Conservation (phyloP, 2,329 filamentous ascomycete genomes). For the Epicoccum sorghinum region DNA sequence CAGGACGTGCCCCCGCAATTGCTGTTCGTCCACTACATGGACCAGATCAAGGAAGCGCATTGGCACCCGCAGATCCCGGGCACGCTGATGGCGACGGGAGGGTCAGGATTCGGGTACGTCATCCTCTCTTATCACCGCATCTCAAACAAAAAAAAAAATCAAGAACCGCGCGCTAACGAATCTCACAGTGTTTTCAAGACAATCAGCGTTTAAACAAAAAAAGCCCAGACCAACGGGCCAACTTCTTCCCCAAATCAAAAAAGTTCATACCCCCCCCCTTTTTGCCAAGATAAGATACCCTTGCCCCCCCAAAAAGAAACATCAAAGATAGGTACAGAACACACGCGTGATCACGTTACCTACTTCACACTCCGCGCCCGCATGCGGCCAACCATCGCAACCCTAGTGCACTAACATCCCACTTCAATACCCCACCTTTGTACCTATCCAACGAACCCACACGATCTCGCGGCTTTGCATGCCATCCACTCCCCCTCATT, state of each 20-base stretch:
- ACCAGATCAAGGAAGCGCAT: constrained; percentile 92
- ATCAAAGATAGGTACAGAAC: background rate
- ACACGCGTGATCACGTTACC: constrained; percentile 29
- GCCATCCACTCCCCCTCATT: background rate
- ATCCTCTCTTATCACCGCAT: no score
- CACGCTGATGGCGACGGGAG: constrained; percentile 85
- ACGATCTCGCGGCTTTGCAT: background rate
- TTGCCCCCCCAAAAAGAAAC: background rate
- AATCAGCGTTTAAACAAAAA: constrained; percentile 43
- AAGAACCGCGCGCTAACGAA: constrained; percentile 7
- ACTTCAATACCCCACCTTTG: background rate
- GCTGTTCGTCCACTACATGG: constrained; percentile 95
- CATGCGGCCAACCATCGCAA: background rate
- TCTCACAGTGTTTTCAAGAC: constrained; percentile 48
- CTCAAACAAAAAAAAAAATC: no score
- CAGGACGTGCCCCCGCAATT: constrained; percentile 92
- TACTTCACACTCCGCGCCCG: constrained; percentile 2
- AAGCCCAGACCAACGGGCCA: background rate
- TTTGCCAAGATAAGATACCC: constrained; percentile 1
- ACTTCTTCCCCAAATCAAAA: background rate
- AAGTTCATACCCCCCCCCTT: background rate
- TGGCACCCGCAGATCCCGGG: constrained; percentile 98
- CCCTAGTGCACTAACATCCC: background rate
- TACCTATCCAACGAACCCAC: background rate
- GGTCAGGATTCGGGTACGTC: constrained; percentile 74